Conservation (phyloP, 129 eudicot genomes). For the Chrysanthemum makinoi region DNA sequence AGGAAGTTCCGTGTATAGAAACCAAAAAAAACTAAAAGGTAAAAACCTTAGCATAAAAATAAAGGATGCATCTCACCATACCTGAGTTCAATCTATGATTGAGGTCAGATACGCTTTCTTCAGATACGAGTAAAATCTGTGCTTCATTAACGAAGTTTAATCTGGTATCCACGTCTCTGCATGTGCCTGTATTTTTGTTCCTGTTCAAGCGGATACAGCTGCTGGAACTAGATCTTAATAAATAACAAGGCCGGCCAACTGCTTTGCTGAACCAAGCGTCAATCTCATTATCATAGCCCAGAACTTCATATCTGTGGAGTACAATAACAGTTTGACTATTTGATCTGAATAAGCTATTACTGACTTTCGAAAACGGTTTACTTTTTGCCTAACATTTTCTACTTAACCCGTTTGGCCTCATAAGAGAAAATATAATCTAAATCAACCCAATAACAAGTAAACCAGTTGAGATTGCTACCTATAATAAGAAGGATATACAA, state of each 20-base stretch:
- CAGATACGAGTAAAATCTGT: slow-evolving; percentile 78
- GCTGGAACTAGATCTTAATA: slow-evolving; percentile 48
- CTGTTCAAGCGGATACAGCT: slow-evolving; percentile 29
- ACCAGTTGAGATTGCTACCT: no score
- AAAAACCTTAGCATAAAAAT: neutral
- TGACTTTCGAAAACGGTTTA: neutral
- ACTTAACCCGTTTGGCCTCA: neutral
- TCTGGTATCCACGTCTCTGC: slow-evolving; percentile 54
- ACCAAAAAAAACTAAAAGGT: neutral
- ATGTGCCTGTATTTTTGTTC: slow-evolving; percentile 33
- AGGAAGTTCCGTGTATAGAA: no score
- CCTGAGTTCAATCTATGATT: slow-evolving; percentile 65
- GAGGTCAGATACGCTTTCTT: slow-evolving; percentile 80
- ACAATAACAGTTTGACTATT: neutral
- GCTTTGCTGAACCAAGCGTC: slow-evolving; percentile 87
- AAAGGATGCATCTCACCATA: slow-evolving; percentile 32
- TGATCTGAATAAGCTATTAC: neutral
- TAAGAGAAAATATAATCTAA: no score
- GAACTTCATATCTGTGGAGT: slow-evolving; percentile 63
- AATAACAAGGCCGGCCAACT: slow-evolving; percentile 78
- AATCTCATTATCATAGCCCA: slow-evolving; percentile 51
- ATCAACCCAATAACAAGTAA: no score
- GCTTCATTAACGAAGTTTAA: slow-evolving; percentile 91
- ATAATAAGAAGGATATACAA: neutral
- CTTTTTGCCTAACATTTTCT: no score